Percentiles rank a stretch among this genome's conserved stretches.
phyloP scores from a whole-genome alignment of 208 protist species.

The Acanthamoeba castellanii region DNA sequence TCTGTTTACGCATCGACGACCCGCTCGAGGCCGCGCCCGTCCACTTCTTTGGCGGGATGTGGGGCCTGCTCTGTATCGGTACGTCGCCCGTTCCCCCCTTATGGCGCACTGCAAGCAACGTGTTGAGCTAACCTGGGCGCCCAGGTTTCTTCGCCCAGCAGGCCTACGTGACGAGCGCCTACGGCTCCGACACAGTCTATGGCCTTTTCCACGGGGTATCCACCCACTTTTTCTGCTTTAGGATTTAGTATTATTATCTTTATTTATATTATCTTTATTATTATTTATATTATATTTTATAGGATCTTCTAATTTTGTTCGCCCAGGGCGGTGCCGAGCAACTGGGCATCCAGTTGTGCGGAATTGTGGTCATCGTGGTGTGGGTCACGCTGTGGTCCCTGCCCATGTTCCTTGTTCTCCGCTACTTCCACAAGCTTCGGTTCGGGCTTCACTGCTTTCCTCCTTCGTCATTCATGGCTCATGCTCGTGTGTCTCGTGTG shows the following conservation, averaged over 20 bases:
- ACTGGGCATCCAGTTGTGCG: constrained; percentile 59
- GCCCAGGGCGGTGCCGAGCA: constrained; percentile 61
- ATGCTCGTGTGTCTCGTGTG: background rate
- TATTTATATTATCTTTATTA: no score
- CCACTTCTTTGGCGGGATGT: constrained; percentile 64
- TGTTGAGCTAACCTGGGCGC: no score
- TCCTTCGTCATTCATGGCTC: background rate
- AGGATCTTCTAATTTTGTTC: no score
- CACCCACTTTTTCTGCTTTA: no score
- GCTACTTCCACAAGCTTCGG: constrained; percentile 42
- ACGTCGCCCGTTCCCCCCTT: background rate
- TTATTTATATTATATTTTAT: no score
- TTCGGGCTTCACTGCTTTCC: background rate
- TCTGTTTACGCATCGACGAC: constrained; percentile 42
- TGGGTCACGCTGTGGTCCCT: constrained; percentile 56
- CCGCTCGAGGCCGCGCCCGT: constrained; percentile 55
- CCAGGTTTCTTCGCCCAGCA: constrained; percentile 15
- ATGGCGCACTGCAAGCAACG: no score
- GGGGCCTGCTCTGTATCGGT: constrained; percentile 46
- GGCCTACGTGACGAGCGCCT: background rate
- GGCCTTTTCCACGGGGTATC: constrained; percentile 54
- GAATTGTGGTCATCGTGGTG: background rate
- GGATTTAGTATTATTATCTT: no score
- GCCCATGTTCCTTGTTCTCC: constrained; percentile 31
- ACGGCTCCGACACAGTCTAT: background rate